Evolutionary conservation across 495 filamentous ascomycete genomes (phyloP).

Genomic region (Penicillium roqueforti): DNA sequence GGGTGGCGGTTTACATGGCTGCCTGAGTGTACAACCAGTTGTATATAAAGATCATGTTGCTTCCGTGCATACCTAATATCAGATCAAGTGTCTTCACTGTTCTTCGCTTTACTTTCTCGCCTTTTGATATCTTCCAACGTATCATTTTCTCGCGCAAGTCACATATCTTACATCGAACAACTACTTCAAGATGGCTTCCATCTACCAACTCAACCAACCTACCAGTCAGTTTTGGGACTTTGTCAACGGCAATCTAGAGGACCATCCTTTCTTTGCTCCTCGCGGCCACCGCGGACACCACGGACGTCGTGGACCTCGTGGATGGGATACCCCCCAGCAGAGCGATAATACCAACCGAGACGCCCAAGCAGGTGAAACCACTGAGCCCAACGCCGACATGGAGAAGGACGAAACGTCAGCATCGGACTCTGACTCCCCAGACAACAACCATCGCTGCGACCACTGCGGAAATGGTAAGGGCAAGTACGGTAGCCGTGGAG

Average conservation of each 20-base stretch:
- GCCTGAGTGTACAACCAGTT: neutral
- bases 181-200: slow-evolving; percentile 28
- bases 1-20: neutral
- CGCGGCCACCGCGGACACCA: slow-evolving; percentile 15
- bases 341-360: neutral
- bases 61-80: neutral
- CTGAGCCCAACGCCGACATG: slow-evolving; percentile 3
- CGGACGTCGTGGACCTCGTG: slow-evolving; percentile 5
- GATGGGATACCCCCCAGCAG: slow-evolving; percentile 5
- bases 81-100: slow-evolving; percentile 2
- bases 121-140: neutral
- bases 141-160: neutral
- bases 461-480: slow-evolving; percentile 15
- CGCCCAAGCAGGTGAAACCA: neutral
- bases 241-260: slow-evolving; percentile 27
- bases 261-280: slow-evolving; percentile 39
- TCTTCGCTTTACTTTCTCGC: neutral
- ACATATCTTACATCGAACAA: neutral
- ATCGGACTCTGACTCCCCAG: slow-evolving; percentile 12
- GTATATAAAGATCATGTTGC: neutral
- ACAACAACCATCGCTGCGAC: slow-evolving; percentile 4
- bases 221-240: slow-evolving; percentile 36
- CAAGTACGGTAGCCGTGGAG: slow-evolving; percentile 9
- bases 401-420: slow-evolving; percentile 6
- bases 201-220: slow-evolving; percentile 37